Evolutionary conservation across 1,139 yeast species (phyloP).

Genomic region (Geotrichum siamense): DNA sequence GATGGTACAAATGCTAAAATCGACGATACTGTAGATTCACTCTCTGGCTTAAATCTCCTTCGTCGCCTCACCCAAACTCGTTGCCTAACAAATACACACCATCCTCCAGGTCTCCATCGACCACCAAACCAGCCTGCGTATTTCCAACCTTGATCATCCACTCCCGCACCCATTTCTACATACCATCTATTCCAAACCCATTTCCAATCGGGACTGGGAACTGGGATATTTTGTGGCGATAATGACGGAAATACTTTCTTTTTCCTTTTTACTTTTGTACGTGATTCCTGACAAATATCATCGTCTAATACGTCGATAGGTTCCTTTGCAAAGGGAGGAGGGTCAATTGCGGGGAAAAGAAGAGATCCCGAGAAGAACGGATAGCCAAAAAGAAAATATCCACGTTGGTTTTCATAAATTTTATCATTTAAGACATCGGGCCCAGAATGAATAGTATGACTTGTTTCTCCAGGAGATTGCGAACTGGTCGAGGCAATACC

Average conservation of each 20-base stretch:
- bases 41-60: not conserved
- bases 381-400: conserved; percentile 56
- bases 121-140: conserved; percentile 41
- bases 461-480: no score
- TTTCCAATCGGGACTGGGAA: conserved; percentile 61
- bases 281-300: conserved; percentile 25
- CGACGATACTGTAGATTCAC: not conserved
- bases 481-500: no score
- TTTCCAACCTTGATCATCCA: conserved; percentile 75
- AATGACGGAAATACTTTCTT: not conserved
- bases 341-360: conserved; percentile 47
- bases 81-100: conserved; percentile 11
- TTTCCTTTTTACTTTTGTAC: not conserved
- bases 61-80: conserved; percentile 10
- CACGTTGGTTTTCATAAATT: conserved; percentile 56
- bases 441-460: no score
- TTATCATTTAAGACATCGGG: conserved; percentile 1
- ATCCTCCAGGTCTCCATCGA: conserved; percentile 6
- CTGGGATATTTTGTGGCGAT: conserved; percentile 39
- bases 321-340: conserved; percentile 37
- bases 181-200: conserved; percentile 75
- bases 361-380: conserved; percentile 53
- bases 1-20: conserved; percentile 15
- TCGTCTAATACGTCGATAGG: conserved; percentile 32
- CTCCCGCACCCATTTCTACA: conserved; percentile 60